Base-by-base conservation (phyloP, 495 filamentous ascomycete genomes). In the Sordaria brevicollis region DNA sequence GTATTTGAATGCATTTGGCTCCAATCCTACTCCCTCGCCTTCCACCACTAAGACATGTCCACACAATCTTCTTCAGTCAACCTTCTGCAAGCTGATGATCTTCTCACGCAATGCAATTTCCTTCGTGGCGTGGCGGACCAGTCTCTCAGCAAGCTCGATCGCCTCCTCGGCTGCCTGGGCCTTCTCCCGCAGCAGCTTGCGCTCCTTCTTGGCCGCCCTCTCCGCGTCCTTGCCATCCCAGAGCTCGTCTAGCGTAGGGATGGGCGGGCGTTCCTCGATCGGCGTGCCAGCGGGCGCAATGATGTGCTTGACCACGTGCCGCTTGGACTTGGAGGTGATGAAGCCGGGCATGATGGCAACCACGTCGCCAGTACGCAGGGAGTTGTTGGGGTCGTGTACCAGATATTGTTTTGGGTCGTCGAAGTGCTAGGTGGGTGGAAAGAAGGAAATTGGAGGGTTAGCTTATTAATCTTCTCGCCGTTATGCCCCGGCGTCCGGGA, bases 261-360 rank as follows among this genome's bases (percentile, higher is more conserved):
- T 80, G 17, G 89, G 80, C 35, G 90, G 87, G 10, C 92, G 85
- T 21, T 84, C 84, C 31, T 86, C 81, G 72, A 92, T 85, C 3
- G 86, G 84, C 10, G 80, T 74, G 8, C 89, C 91, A 70, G 90
- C 92, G 89, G 92, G 49, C 62, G 91, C 88, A 71, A 96, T 83
- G 74, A 96, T 94, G 67, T 85, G 78, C 77, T 91, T 89, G 31
- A 95, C 89, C 35, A 94, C 90, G 78, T 94, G 91, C 34, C 85
- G 88, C 71, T 94, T 92, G 67, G 79, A 76, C 68, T 89, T 88
- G 71, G 86, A 86, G 69, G 85, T 84, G 17, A 89, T 87, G 75
- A 81, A 89, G 49, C 89, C 89, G 25, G 89, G 85, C 25, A 86
- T 86, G 76, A 95, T 91, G 77, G 89, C 86, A n/a, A 96, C 88